These are phyloP conservation scores for Flaveria trinervia DNA, from an alignment of 129 eudicot genomes.

Conservation along the genomic window DNA sequence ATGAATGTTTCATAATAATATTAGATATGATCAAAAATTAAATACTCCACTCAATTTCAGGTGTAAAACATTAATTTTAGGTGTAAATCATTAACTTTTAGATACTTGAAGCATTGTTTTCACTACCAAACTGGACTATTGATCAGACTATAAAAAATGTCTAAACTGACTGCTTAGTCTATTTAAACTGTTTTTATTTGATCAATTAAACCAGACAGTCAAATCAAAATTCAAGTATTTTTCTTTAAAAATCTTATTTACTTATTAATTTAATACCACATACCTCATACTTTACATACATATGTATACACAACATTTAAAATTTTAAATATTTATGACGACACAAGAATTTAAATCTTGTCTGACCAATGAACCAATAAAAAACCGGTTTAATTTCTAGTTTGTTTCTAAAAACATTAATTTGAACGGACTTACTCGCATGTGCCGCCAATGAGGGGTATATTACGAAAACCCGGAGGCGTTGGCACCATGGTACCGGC, in stretches of 20 bases:
- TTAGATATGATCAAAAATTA: background rate
- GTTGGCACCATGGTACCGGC: conserved; percentile 43
- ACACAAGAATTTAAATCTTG: no score
- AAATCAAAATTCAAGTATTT: no score
- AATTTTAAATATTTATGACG: no score
- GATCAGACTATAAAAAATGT: background rate
- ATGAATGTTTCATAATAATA: no score
- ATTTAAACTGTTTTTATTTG: background rate
- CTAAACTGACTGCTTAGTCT: background rate
- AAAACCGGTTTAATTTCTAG: background rate
- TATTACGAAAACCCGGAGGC: conserved; percentile 53
- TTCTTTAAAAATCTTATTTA: no score
- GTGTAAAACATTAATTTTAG: background rate
- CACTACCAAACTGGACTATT: background rate
- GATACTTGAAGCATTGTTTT: no score
- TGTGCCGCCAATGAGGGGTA: conserved; percentile 58
- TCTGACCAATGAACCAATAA: background rate
- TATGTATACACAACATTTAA: no score
- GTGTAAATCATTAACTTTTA: no score
- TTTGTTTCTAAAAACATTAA: background rate
- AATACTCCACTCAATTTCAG: background rate
- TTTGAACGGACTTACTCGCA: conserved; percentile 58
- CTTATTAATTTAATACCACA: no score
- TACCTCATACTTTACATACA: no score
- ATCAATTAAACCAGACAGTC: background rate